These are phyloP conservation scores for Cubamyces sp. DNA, from an alignment of 768 basidiomycete genomes.

Conservation along the genomic window DNA sequence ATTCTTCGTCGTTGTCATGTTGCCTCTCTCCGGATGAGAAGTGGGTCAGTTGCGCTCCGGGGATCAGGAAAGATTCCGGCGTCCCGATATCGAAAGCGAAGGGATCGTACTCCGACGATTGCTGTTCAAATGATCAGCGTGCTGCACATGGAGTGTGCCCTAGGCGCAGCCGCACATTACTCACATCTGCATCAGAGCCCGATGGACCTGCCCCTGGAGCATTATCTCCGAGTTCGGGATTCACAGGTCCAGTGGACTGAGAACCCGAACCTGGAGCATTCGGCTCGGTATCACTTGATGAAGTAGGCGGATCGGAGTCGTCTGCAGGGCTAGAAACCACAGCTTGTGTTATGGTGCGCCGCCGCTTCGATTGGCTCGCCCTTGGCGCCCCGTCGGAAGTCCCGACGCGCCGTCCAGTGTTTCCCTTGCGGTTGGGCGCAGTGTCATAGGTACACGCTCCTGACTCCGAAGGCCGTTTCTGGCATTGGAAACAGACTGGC, in stretches of 20 bases:
- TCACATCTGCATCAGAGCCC: too few relatives aligned
- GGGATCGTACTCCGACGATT: conserved; percentile 3
- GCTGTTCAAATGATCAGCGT: background rate
- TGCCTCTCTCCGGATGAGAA: background rate
- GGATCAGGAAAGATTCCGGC: background rate
- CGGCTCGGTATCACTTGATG: too few relatives aligned
- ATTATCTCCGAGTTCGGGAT: too few relatives aligned
- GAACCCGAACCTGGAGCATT: too few relatives aligned
- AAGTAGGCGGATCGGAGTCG: background rate
- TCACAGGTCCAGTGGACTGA: too few relatives aligned
- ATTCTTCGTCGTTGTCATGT: background rate
- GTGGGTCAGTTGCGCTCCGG: background rate
- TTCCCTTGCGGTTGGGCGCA: conserved; percentile 16
- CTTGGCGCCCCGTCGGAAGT: background rate
- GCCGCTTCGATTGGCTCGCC: background rate
- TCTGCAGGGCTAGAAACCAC: background rate
- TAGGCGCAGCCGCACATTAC: too few relatives aligned
- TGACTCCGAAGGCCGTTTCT: conserved; percentile 12
- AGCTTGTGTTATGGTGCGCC: background rate
- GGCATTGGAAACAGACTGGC: conserved; percentile 20
- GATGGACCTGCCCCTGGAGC: too few relatives aligned
- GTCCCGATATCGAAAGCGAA: conserved; percentile 7
- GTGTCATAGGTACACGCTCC: conserved; percentile 20
- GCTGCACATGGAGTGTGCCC: too few relatives aligned
- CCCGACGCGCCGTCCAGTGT: conserved; percentile 2